A percentile compares a stretch with the other conserved stretches of the same genome.
Conservation (phyloP, 2,329 filamentous ascomycete species). For the Curvularia eragrostidis region DNA sequence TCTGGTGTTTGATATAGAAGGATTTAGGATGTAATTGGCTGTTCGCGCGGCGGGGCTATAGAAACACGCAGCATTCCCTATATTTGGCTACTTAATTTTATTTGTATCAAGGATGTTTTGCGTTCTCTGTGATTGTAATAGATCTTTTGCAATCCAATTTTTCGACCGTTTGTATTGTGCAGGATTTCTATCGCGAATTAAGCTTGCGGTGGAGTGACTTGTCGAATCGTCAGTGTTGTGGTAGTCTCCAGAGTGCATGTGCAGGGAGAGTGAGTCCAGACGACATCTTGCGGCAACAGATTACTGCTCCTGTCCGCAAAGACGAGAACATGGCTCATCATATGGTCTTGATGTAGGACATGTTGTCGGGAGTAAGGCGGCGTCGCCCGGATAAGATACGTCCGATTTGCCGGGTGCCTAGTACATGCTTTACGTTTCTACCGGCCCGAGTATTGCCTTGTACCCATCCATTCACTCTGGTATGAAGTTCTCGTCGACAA, state of each 20-base stretch:
- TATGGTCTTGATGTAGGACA: not conserved
- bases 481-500: not conserved
- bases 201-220: not conserved
- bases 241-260: not conserved
- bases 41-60: not conserved
- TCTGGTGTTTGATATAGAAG: not conserved
- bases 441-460: not conserved
- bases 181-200: not conserved
- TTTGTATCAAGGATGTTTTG: not conserved
- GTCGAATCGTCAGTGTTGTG: not conserved
- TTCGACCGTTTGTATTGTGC: not conserved
- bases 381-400: not conserved
- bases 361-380: not conserved
- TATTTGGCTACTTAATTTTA: not conserved
- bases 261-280: not conserved
- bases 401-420: not conserved
- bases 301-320: not conserved
- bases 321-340: not conserved
- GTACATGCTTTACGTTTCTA: not conserved
- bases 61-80: not conserved
- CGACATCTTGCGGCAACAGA: not conserved
- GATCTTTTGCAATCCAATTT: not conserved
- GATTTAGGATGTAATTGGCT: not conserved
- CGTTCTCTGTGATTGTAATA: not conserved
- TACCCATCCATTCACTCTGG: not conserved